Evolutionary conservation across 208 protist genomes (phyloP).

Genomic region (Trypanosoma lewisi): DNA sequence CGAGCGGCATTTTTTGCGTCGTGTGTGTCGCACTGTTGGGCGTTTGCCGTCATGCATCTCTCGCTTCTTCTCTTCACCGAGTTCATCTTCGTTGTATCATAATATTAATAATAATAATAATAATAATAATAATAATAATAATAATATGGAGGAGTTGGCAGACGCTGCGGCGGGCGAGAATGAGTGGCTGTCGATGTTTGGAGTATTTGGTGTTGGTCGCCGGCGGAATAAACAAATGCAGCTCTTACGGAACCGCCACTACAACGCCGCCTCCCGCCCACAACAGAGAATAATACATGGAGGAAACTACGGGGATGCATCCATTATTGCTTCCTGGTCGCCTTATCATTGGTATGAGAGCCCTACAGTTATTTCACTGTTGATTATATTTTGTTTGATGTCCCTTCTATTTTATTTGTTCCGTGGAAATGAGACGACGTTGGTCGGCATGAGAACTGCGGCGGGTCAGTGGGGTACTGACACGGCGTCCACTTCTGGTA

Average conservation of each 20-base stretch:
- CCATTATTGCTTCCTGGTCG: conserved; percentile 11
- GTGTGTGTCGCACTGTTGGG: neutral
- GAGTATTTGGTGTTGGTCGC: neutral
- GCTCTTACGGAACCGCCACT: conserved; percentile 20
- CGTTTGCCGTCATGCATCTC: conserved; percentile 9
- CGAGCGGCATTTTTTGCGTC: conserved; percentile 9
- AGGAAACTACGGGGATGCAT: neutral
- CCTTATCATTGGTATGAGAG: conserved; percentile 26
- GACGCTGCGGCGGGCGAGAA: neutral
- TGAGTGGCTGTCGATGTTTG: neutral
- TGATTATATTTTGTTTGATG: conserved; percentile 1
- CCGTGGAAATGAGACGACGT: too few species aligned
- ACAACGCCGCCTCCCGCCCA: conserved; percentile 9
- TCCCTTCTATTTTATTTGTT: conserved; percentile 7
- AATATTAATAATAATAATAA: too few species aligned
- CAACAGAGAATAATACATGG: too few species aligned
- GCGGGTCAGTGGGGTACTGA: neutral
- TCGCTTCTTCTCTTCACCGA: neutral
- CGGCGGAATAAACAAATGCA: conserved; percentile 6
- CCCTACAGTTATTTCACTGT: conserved; percentile 7
- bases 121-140: too few species aligned
- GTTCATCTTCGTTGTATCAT: neutral
- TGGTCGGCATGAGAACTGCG: too few species aligned
- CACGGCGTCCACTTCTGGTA: neutral
- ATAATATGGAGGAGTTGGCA: neutral